Evolutionary conservation across 805 yeast genomes (phyloP), one percentile per base, ranked within the genome.

Genomic region (Monosporozyma unispora): DNA sequence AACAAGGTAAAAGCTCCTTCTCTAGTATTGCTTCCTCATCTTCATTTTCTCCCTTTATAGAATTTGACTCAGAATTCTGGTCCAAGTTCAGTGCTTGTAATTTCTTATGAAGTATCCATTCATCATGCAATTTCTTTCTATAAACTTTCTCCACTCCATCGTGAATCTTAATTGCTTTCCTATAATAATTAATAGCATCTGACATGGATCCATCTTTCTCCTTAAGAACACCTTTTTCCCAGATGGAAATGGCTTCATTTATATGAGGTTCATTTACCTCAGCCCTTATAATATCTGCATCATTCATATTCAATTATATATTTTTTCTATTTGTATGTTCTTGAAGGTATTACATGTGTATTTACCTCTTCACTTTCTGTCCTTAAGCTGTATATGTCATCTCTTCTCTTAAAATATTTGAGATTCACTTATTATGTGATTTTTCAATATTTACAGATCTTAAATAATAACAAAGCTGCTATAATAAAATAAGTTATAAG

Each of bases 181-280:
- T 71, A 65, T 89, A 89, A 54, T 69, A 75, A 45, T 71, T 77
- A 25, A 87, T 80, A 1, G 96, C 96, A 58, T 88, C 96, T n/a
- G 86, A 75, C 79, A 88, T 74, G 52, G 79, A 71, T 0, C 96
- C 96, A 46, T 72, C 76, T 31, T 76, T 70, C 65, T 89, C 96
- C 59, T 82, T 82, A 45, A 75, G 78, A 0, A 82, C 78, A 2
- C 88, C 96, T 46, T 72, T 64, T 56, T 84, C 88, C 70, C 86
- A 88, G 21, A 78, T 67, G 47, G 71, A 72, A 40, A 87, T 67
- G 2, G 96, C 95, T 44, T 61, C 57, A 18, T 38, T 28, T 4
- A 45, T 16, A 39, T 21, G 42, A 21, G 42, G 11, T 39, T 19
- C n/a, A 19, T 11, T 21, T n/a, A 19, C 27, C 16, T 39, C 27